Evolutionary conservation across 768 basidiomycete species (phyloP).

Genomic region (Suillus sp.): DNA sequence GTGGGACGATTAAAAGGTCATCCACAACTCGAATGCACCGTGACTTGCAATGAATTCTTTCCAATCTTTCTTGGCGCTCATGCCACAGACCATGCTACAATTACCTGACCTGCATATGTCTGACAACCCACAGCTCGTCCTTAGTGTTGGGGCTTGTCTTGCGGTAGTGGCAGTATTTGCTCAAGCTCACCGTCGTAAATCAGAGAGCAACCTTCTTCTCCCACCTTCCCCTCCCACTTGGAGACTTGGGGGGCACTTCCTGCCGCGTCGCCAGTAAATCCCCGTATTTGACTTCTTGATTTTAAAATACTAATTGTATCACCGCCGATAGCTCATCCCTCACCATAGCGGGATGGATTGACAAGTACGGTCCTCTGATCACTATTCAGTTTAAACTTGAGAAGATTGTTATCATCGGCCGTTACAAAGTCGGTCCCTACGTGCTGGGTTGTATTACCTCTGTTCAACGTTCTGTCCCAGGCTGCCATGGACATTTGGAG

Average conservation of each 20-base stretch:
- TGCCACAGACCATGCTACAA: not conserved
- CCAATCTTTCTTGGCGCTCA: not conserved
- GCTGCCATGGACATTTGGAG: not conserved
- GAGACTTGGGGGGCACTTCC: not conserved
- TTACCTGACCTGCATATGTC: not conserved
- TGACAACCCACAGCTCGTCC: not conserved
- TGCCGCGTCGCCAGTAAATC: not conserved
- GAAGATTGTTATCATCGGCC: not conserved
- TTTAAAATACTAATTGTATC: not conserved
- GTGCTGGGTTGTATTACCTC: not conserved
- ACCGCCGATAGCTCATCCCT: not conserved
- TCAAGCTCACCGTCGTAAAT: not conserved
- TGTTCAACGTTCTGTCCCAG: not conserved
- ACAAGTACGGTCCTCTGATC: not conserved
- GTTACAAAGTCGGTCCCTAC: not conserved
- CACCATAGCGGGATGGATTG: not conserved
- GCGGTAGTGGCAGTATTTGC: not conserved
- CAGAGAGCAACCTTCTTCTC: not conserved
- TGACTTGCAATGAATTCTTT: not conserved
- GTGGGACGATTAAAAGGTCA: not conserved
- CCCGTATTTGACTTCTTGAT: not conserved
- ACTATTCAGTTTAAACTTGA: not conserved
- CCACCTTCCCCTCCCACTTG: slow-evolving; percentile 1
- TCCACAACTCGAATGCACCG: not conserved
- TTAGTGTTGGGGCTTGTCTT: not conserved